Evolutionary conservation across 1,284 basidiomycete species (phyloP), one percentile per base, ranked within the genome.

Genomic region (Microbotryum lychnidis-dioicae): DNA sequence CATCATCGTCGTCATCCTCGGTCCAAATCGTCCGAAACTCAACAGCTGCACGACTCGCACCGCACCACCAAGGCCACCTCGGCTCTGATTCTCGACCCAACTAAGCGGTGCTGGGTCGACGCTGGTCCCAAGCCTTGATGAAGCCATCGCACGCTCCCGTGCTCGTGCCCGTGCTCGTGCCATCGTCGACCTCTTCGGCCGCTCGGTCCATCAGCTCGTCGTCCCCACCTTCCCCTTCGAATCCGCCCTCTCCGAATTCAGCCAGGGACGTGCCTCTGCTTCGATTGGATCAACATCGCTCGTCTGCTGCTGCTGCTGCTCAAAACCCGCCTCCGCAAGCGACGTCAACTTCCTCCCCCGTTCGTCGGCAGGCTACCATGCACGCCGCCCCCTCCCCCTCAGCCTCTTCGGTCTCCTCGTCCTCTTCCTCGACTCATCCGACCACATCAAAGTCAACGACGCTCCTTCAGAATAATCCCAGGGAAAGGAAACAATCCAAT

Each of bases 401-500:
- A 2, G 29, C 23, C 23, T 23, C 23, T 10, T 25, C 29, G 16
- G 42, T 29, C 50, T 10, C 49, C 9, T 49, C 29, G 2, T 10
- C 16, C 20, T 42, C 52, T 42, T 48, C 31, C 27, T 48, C 57
- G 4, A 14, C 14, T 4, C n/a, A 53, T 9, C 46, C 29, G n/a
- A 9, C 10, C 37, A 33, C 54, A 27, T 54, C 31, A 8, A 25
- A 23, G 47, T 44, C 50, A 47, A n/a, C 56, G 52, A n/a, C 56
- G 33, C 21, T 44, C 42, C 23, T 44, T 29, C 23, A 6, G 20
- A 31, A 20, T 20, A 42, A 51, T 12, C 56, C 58, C 0, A 46
- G 66, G 12, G 63, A 65, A 42, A 48, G 63, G 31, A 63, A 63
- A 46, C 63, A 65, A 50, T 48, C 49, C 48, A 67, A 67, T 60